These are phyloP conservation scores for Tricholoma flavovirens DNA, from an alignment of 768 basidiomycete genomes.

Conservation along the genomic window DNA sequence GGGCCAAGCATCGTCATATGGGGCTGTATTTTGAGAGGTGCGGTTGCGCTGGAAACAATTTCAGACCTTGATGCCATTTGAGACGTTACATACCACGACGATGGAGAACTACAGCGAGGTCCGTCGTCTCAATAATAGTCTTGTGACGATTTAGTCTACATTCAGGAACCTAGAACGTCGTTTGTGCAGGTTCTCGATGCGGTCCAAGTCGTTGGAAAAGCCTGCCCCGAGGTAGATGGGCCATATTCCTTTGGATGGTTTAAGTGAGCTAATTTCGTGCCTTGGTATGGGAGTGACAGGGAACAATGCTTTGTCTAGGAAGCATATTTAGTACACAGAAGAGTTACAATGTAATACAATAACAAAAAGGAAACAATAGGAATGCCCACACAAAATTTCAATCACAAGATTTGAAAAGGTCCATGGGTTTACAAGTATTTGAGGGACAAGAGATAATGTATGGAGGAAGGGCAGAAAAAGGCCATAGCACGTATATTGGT, in stretches of 20 bases:
- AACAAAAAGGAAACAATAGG: neutral
- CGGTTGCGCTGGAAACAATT: neutral
- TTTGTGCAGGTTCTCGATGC: neutral
- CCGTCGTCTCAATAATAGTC: neutral
- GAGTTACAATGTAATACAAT: slow-evolving; percentile 2
- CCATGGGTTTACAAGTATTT: neutral
- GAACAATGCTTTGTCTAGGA: neutral
- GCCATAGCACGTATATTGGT: neutral
- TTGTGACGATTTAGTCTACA: neutral
- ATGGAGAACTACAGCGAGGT: neutral
- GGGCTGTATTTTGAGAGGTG: neutral
- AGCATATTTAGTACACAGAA: neutral
- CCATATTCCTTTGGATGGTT: neutral
- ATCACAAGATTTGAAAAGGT: neutral
- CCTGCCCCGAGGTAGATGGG: too few species aligned
- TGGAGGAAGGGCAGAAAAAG: neutral
- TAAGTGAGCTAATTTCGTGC: neutral
- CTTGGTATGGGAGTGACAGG: neutral
- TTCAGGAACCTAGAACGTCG: neutral
- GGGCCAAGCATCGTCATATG: too few species aligned
- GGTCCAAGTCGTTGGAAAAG: too few species aligned
- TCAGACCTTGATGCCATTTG: too few species aligned
- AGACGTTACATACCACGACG: neutral
- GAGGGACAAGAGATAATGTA: neutral
- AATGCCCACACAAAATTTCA: neutral